phyloP scores from a whole-genome alignment of 305 asterid species.

The Fraxinus latifolia region DNA sequence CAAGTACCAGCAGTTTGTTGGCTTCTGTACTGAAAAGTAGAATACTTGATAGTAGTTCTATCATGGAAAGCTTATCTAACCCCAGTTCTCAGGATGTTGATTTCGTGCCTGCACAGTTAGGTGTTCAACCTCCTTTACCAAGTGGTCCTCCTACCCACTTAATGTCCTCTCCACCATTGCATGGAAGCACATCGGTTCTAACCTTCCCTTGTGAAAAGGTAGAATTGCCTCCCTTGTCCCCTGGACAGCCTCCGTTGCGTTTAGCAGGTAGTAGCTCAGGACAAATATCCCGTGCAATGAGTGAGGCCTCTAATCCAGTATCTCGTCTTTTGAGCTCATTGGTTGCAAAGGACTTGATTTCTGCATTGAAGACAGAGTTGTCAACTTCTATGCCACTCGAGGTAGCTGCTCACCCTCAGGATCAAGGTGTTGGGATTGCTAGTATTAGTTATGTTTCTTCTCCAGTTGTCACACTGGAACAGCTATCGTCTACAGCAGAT shows the following conservation, averaged over 20 bases:
- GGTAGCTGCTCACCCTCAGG: constrained; percentile 35
- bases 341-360: constrained; percentile 79
- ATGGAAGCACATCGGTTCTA: constrained; percentile 15
- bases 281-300: constrained; percentile 10
- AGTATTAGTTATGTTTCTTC: constrained; percentile 37
- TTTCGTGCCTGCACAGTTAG: background rate
- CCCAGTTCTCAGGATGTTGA: background rate
- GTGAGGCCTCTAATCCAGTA: constrained; percentile 47
- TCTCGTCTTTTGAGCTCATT: constrained; percentile 80
- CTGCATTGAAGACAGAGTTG: constrained; percentile 54
- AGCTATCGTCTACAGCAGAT: constrained; percentile 27
- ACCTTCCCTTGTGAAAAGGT: constrained; percentile 19
- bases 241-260: constrained; percentile 20
- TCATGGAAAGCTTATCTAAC: background rate
- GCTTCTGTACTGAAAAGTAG: constrained; percentile 58
- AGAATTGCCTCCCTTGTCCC: constrained; percentile 23
- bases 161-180: constrained; percentile 8
- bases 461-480: constrained; percentile 31
- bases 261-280: constrained; percentile 18
- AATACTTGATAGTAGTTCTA: constrained; percentile 22
- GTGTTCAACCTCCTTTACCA: constrained; percentile 18
- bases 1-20: constrained; percentile 53
- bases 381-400: constrained; percentile 32
- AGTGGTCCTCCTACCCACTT: constrained; percentile 18
- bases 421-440: constrained; percentile 34